Evolutionary conservation across 257 asterid species (phyloP).

Genomic region (Nicotiana obtusifolia): DNA sequence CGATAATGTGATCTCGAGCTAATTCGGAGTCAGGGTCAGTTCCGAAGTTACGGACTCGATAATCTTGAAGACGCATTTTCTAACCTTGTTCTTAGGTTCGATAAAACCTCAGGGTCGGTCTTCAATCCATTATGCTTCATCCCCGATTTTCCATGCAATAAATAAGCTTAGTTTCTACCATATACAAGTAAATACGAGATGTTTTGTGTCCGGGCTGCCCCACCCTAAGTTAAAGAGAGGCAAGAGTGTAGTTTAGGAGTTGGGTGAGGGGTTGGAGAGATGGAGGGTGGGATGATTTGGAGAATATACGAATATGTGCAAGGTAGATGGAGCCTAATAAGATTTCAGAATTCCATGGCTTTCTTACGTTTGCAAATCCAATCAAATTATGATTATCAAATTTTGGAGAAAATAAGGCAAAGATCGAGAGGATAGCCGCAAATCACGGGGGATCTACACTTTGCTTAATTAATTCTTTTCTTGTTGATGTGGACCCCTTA

Average conservation of each 20-base stretch:
- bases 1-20: no score
- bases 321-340: background rate
- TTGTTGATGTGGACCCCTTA: conserved; percentile 14
- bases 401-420: conserved; percentile 4
- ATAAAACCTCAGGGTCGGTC: no score
- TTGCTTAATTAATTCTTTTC: conserved; percentile 12
- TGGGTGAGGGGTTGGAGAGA: background rate
- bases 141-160: no score
- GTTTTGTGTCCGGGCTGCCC: no score
- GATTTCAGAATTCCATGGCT: background rate
- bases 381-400: background rate
- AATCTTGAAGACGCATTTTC: no score
- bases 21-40: no score
- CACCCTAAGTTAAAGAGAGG: no score
- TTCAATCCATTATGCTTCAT: no score
- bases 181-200: no score
- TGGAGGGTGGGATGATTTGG: background rate
- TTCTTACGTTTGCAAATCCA: background rate
- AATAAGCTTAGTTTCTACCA: no score
- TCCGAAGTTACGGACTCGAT: no score
- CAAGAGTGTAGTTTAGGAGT: background rate
- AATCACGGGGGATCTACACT: conserved; percentile 37
- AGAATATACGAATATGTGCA: background rate
- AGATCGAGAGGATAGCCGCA: conserved; percentile 28
- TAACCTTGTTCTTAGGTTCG: no score